Evolutionary conservation across 768 basidiomycete genomes (phyloP), one percentile per base, ranked within the genome.

Genomic region (Termitomyces sp.): DNA sequence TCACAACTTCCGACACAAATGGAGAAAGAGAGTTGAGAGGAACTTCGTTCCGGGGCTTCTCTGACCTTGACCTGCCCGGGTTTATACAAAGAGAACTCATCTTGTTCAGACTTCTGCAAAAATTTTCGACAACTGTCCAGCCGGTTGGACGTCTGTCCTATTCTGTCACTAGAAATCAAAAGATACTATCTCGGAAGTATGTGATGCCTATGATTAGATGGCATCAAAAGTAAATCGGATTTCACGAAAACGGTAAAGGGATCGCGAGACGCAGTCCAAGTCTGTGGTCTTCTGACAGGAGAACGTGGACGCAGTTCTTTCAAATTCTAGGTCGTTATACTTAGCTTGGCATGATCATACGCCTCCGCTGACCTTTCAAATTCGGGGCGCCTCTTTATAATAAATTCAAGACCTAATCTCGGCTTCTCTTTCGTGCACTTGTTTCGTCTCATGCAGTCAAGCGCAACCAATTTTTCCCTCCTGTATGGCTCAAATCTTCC

Each of bases 271-370:
- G 6, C 20, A 59, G 43, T 59, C 66, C 63, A 63, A 40, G 58
- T 61, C 64, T 64, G 49, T 57, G 42, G 45, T 67, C 67, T 62
- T 65, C 66, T 68, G 68, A 67, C 68, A 62, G 61, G 60, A 40
- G 42, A 65, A 62, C 56, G 61, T 62, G 60, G 55, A 57, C 17
- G 54, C 60, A 60, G 51, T 65, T 62, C 62, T 63, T 62, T 62
- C 59, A 60, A 63, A 62, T 25, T 25, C 25, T 25, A 25, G 25
- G 25, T 25, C 25, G 59, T 11, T 31, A n/a, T 56, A 40, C 38
- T 38, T 15, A 56, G 55, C 66, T 64, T 60, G 63, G 57, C 59
- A 50, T 63, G 56, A 36, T 53, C 53, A 52, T 56, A 53, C 34
- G 43, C 63, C 52, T 54, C 55, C 55, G 59, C 59, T 64, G 55